phyloP scores from a whole-genome alignment of 2,329 filamentous ascomycete genomes.

The Stachybotrys elegans region DNA sequence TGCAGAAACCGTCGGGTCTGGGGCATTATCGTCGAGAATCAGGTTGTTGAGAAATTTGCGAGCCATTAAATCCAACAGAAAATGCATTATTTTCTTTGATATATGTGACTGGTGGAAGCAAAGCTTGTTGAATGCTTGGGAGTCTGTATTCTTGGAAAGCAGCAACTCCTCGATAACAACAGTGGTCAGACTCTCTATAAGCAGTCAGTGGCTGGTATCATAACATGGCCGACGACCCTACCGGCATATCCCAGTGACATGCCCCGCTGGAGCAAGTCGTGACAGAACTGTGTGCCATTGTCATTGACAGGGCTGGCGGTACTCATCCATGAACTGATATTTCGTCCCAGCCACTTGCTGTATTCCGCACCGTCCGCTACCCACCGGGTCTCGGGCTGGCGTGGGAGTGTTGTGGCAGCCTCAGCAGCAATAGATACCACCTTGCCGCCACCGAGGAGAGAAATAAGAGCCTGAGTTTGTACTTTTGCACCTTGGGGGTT shows the following conservation, averaged over 20 bases:
- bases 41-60: constrained; percentile 35
- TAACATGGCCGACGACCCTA: constrained; percentile 27
- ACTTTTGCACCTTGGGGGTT: constrained; percentile 21
- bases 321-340: constrained; percentile 51
- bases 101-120: constrained; percentile 21
- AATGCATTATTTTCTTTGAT: constrained; percentile 19
- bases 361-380: constrained; percentile 60
- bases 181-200: constrained; percentile 36
- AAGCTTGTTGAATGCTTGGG: constrained; percentile 21
- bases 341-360: constrained; percentile 65
- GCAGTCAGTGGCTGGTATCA: constrained; percentile 11
- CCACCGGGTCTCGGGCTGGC: constrained; percentile 42
- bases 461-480: constrained; percentile 32
- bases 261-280: constrained; percentile 50
- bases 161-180: constrained; percentile 30
- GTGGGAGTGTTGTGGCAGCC: constrained; percentile 42
- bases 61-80: constrained; percentile 36
- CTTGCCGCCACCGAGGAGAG: constrained; percentile 42
- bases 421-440: constrained; percentile 49
- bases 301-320: constrained; percentile 23
- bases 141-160: constrained; percentile 18
- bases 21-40: constrained; percentile 21
- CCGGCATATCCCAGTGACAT: constrained; percentile 70
- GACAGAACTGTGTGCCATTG: constrained; percentile 35
- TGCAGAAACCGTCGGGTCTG: constrained; percentile 44